phyloP scores from a whole-genome alignment of 2,329 filamentous ascomycete genomes.

The Lachnellula hyalina region DNA sequence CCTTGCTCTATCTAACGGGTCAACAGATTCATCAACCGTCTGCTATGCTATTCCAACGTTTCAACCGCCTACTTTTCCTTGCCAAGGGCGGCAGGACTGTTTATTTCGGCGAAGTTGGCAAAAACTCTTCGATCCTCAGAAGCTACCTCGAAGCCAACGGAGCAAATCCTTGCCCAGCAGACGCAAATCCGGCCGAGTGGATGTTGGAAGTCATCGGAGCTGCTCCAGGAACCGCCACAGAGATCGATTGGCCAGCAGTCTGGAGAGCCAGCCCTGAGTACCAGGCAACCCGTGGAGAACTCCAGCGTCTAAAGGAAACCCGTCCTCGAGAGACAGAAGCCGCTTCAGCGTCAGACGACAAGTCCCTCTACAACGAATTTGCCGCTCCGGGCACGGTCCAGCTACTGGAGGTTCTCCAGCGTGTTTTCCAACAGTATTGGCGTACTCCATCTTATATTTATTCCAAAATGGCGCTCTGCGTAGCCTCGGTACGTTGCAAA shows the following conservation, averaged over 20 bases:
- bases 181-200: constrained; percentile 80
- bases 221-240: constrained; percentile 53
- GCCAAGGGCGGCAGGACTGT: constrained; percentile 70
- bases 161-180: constrained; percentile 55
- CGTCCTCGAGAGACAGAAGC: constrained; percentile 32
- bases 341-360: constrained; percentile 27
- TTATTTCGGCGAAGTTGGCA: constrained; percentile 75
- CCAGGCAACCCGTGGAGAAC: constrained; percentile 36
- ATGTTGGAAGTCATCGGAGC: constrained; percentile 60
- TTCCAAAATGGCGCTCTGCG: constrained; percentile 23
- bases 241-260: constrained; percentile 57
- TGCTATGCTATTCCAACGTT: constrained; percentile 87
- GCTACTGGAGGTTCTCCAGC: constrained; percentile 47
- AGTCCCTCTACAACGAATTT: constrained; percentile 53
- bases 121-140: constrained; percentile 61
- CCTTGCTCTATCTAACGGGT: neutral
- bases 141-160: constrained; percentile 72
- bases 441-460: constrained; percentile 54
- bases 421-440: constrained; percentile 60
- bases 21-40: constrained; percentile 77
- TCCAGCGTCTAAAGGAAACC: constrained; percentile 45
- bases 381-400: constrained; percentile 55
- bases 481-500: constrained; percentile 41
- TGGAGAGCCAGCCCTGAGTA: constrained; percentile 52
- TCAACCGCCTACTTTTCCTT: constrained; percentile 73